These are phyloP conservation scores for Pisolithus sp. DNA, from an alignment of 768 basidiomycete genomes.

Conservation along the genomic window DNA sequence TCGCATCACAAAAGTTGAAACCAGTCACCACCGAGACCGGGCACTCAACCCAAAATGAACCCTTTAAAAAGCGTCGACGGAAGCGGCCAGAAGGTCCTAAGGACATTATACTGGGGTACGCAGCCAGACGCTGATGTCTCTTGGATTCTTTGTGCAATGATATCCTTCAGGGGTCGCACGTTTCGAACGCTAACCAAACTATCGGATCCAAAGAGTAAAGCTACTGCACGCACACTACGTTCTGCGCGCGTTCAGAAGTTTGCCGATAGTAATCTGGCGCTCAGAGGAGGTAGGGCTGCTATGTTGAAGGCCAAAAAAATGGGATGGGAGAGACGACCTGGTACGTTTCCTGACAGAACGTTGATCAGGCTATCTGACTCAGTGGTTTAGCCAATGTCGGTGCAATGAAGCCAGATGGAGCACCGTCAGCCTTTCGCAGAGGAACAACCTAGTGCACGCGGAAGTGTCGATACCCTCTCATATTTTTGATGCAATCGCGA, in stretches of 20 bases:
- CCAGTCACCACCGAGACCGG: constrained; percentile 6
- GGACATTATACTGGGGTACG: constrained; percentile 52
- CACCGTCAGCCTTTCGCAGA: constrained; percentile 48
- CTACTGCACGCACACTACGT: constrained; percentile 40
- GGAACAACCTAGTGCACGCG: background rate
- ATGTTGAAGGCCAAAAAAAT: constrained; percentile 31
- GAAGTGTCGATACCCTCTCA: background rate
- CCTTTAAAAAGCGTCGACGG: constrained; percentile 23
- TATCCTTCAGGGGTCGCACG: constrained; percentile 40
- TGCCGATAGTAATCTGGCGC: constrained; percentile 42
- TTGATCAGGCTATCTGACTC: background rate
- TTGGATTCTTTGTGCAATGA: background rate
- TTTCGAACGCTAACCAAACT: constrained; percentile 42
- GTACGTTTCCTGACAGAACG: constrained; percentile 29
- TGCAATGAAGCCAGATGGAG: constrained; percentile 45
- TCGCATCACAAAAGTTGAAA: constrained; percentile 30
- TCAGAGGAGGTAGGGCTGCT: constrained; percentile 35
- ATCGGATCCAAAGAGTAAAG: constrained; percentile 23
- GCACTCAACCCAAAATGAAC: constrained; percentile 17
- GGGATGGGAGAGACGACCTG: constrained; percentile 56
- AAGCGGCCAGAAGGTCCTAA: constrained; percentile 33
- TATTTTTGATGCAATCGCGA: background rate
- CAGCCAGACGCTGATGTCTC: background rate
- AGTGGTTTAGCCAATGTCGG: constrained; percentile 45
- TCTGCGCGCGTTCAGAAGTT: constrained; percentile 47